A percentile compares a stretch with the other conserved stretches of the same genome.
Evolutionary conservation across 2,329 filamentous ascomycete genomes (phyloP).

Genomic region (Blumeriella jaapii): DNA sequence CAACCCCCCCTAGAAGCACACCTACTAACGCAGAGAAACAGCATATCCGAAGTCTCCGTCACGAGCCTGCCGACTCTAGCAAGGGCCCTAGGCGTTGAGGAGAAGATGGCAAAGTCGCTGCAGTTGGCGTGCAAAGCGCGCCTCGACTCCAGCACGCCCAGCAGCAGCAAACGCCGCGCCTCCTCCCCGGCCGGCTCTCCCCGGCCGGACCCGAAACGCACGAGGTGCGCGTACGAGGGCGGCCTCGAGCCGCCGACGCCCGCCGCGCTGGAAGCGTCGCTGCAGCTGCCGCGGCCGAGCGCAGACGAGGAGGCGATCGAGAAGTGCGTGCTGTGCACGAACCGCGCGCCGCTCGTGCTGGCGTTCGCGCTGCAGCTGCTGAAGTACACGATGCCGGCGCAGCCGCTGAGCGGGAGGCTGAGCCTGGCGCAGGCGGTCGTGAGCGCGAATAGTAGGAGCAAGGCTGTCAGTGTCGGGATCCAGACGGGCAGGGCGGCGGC

Average conservation of each 20-base stretch:
- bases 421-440: constrained; percentile 78
- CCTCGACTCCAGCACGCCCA: constrained; percentile 11
- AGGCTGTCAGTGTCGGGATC: constrained; percentile 65
- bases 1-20: too few species aligned
- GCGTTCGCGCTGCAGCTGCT: constrained; percentile 67
- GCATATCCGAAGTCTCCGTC: constrained; percentile 23
- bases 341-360: constrained; percentile 70
- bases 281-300: constrained; percentile 44
- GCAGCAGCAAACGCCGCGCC: constrained; percentile 16
- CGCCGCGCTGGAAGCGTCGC: constrained; percentile 49
- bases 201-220: constrained; percentile 17
- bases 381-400: constrained; percentile 73
- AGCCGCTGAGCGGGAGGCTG: constrained; percentile 71
- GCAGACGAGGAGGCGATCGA: constrained; percentile 48
- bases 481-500: constrained; percentile 49
- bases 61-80: constrained; percentile 16
- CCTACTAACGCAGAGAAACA: too few species aligned
- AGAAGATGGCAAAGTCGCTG: constrained; percentile 25
- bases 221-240: constrained; percentile 23
- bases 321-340: constrained; percentile 52
- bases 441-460: constrained; percentile 66
- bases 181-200: constrained; percentile 8
- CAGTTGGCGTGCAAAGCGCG: constrained; percentile 23
- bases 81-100: constrained; percentile 18
- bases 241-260: constrained; percentile 29